These are phyloP conservation scores for Angomonas deanei DNA, from an alignment of 208 protist genomes.

Conservation along the genomic window DNA sequence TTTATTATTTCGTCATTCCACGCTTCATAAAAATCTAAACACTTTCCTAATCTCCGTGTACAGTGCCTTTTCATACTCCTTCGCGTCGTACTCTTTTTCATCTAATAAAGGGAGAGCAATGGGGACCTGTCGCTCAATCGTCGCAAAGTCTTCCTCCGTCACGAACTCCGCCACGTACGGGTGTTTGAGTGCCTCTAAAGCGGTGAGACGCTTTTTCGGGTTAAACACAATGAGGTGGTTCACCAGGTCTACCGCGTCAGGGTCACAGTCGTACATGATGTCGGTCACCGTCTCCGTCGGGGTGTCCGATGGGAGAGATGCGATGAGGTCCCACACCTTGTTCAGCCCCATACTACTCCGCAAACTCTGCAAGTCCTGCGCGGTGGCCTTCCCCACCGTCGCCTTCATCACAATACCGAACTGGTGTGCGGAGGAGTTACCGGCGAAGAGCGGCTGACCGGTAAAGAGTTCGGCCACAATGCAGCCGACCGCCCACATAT, in stretches of 20 bases:
- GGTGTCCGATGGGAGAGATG: constrained; percentile 48
- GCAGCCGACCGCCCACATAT: constrained; percentile 99
- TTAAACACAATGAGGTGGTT: constrained; percentile 85
- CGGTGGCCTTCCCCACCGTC: constrained; percentile 63
- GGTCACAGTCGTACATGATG: constrained; percentile 60
- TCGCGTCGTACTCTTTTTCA: constrained; percentile 45
- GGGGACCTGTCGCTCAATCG: constrained; percentile 25
- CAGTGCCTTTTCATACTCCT: constrained; percentile 67
- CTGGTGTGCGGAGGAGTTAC: constrained; percentile 96
- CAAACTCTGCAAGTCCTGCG: constrained; percentile 89
- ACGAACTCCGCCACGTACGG: constrained; percentile 80
- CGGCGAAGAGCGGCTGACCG: constrained; percentile 92
- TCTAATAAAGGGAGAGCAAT: constrained; percentile 64
- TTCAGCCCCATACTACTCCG: constrained; percentile 29
- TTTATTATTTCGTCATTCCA: not conserved
- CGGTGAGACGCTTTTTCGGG: constrained; percentile 75
- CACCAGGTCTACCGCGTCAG: constrained; percentile 83
- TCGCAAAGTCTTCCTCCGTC: constrained; percentile 36
- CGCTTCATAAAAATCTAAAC: constrained; percentile 16
- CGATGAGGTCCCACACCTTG: constrained; percentile 87
- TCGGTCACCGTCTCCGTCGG: constrained; percentile 45
- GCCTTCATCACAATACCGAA: constrained; percentile 91
- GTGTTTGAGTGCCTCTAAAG: constrained; percentile 80
- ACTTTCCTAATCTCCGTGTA: constrained; percentile 49
- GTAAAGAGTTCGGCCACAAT: constrained; percentile 94